Conservation (phyloP, 1,139 yeast genomes). For the Debaryomyces singareniensis region DNA sequence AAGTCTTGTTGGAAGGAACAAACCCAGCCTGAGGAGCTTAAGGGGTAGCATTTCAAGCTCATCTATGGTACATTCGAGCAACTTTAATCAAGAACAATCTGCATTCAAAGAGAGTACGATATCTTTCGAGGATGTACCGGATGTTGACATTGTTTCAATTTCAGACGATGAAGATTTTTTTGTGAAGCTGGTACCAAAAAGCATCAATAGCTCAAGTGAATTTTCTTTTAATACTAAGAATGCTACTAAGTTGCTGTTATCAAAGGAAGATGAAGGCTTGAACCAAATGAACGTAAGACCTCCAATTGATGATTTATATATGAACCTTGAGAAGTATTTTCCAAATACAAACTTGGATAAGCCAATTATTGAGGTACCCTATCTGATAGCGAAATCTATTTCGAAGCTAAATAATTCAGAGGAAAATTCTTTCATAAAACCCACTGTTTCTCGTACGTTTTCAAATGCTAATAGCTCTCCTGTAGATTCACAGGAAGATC, state of each 20-base stretch:
- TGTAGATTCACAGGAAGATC: slow-evolving; percentile 17
- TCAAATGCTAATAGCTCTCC: slow-evolving; percentile 45
- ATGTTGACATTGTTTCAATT: slow-evolving; percentile 36
- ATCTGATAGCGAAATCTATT: slow-evolving; percentile 7
- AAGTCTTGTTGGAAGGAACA: slow-evolving; percentile 3
- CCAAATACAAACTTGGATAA: slow-evolving; percentile 90
- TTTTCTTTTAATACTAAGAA: slow-evolving; percentile 2
- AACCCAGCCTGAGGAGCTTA: slow-evolving; percentile 10
- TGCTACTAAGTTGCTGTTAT: slow-evolving; percentile 1
- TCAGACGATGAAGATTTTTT: slow-evolving; percentile 33
- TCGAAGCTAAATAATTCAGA: slow-evolving; percentile 3
- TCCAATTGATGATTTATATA: slow-evolving; percentile 88
- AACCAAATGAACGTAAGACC: slow-evolving; percentile 63
- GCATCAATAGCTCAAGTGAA: slow-evolving; percentile 1
- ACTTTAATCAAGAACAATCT: slow-evolving; percentile 23
- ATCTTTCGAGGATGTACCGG: slow-evolving; percentile 70
- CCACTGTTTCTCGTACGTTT: slow-evolving; percentile 40
- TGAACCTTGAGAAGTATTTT: slow-evolving; percentile 85
- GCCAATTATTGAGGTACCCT: slow-evolving; percentile 78
- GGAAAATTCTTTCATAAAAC: slow-evolving; percentile 16
- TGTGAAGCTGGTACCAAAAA: slow-evolving; percentile 18
- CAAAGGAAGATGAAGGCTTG: neutral
- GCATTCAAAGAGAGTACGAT: slow-evolving; percentile 63
- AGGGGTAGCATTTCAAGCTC: slow-evolving; percentile 5
- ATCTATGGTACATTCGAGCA: slow-evolving; percentile 7